Evolutionary conservation across 1,284 basidiomycete genomes (phyloP).

Genomic region (Austroboletus novae-zelandiae): DNA sequence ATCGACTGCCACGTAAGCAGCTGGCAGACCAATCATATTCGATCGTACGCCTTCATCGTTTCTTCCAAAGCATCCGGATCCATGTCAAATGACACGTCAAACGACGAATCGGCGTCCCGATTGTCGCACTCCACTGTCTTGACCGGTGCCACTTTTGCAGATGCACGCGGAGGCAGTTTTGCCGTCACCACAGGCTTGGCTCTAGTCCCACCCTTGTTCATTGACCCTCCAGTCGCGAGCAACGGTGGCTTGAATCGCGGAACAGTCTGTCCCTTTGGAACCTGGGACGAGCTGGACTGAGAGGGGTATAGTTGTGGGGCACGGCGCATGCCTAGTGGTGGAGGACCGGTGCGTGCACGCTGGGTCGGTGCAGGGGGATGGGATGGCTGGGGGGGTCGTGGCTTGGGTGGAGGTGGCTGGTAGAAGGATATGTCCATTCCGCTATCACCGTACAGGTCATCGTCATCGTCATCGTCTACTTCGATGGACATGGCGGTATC

Average conservation of each 20-base stretch:
- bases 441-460: constrained; percentile 3
- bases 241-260: constrained; percentile 32
- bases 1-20: no score
- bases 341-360: constrained; percentile 18
- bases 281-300: constrained; percentile 22
- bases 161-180: background rate
- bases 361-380: constrained; percentile 12
- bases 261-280: constrained; percentile 14
- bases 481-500: constrained; percentile 14
- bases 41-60: constrained; percentile 33
- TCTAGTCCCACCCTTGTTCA: constrained; percentile 1
- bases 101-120: constrained; percentile 29
- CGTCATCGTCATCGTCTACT: constrained; percentile 12
- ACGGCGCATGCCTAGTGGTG: constrained; percentile 31
- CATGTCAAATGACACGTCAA: constrained; percentile 32
- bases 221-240: constrained; percentile 8
- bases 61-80: constrained; percentile 29
- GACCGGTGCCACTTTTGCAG: background rate
- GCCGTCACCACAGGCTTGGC: background rate
- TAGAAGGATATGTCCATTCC: constrained; percentile 16
- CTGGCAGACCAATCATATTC: background rate
- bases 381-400: background rate
- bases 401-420: constrained; percentile 3
- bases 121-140: background rate
- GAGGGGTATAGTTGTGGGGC: constrained; percentile 15